Evolutionary conservation across 805 yeast genomes (phyloP), one percentile per base, ranked within the genome.

Genomic region (Yarrowia hollandica): DNA sequence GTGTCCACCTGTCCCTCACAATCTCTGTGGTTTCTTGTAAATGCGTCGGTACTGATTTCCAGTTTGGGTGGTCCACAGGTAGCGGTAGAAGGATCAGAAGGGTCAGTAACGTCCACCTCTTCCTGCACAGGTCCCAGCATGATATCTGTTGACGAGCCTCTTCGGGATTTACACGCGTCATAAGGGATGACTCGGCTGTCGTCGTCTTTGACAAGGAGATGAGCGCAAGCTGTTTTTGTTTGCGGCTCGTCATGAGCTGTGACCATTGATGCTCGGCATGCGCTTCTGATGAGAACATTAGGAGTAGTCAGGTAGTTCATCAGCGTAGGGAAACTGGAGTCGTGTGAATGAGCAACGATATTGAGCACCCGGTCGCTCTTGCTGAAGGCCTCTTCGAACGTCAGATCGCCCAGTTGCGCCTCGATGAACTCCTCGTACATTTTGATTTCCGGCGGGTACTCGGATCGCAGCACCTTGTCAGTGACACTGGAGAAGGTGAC

Each of bases 301-400:
- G 99, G 99, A 0, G 97, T 84, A 0, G 97, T 90, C 26, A 94
- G 84, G 69, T 92, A 90, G 72, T 94, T 94, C 63, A 91, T 74
- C 48, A 91, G 75, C 0, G 84, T 78, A 0, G 96, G 94, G 8
- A 87, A 60, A 37, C 60, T 16, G 41, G 62, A 23, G 37, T 55
- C 59, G n/a, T 41, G 38, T 9, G 59, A 55, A 7, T 55, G 63
- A 2, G 92, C 86, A 1, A 90, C 85, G 44, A 94, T 84, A 70
- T 92, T 94, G 55, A 92, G 76, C 1, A 89, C 83, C 64, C 88
- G 81, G 42, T 87, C 91, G 0, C 96, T 86, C 62, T 80, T 82
- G 61, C 85, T 76, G 68, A 85, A 90, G 0, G 97, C 96, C 68
- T 94, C 98, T 71, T 92, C 97, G 71, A 94, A 94, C 0, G 99